Evolutionary conservation across 2,329 filamentous ascomycete species (phyloP).

Genomic region (Calonectria pteridis): DNA sequence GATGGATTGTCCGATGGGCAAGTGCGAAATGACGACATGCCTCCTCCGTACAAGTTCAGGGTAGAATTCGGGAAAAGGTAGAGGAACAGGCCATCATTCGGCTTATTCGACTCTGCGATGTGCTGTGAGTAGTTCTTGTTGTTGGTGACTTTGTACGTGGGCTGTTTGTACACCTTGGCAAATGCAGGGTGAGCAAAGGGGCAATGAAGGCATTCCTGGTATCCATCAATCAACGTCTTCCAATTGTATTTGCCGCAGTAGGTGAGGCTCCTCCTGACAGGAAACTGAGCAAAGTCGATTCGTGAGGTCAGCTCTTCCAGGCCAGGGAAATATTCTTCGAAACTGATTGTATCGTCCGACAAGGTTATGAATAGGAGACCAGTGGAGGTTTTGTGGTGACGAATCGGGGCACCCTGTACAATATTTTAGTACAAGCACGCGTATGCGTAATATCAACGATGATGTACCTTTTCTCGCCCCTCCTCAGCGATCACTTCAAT

Average conservation of each 20-base stretch:
- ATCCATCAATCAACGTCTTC: constrained; percentile 36
- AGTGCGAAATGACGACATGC: constrained; percentile 68
- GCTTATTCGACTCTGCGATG: constrained; percentile 64
- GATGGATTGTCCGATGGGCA: constrained; percentile 63
- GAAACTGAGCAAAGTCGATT: constrained; percentile 67
- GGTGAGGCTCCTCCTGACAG: constrained; percentile 64
- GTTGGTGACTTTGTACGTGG: constrained; percentile 67
- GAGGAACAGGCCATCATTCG: constrained; percentile 66
- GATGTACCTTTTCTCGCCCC: background rate
- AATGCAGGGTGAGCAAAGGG: constrained; percentile 70
- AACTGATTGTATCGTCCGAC: constrained; percentile 59
- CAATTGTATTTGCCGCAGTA: constrained; percentile 67
- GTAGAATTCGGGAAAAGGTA: constrained; percentile 70
- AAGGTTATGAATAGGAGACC: constrained; percentile 66
- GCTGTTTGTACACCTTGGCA: constrained; percentile 65
- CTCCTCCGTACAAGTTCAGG: constrained; percentile 68
- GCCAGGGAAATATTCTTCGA: constrained; percentile 66
- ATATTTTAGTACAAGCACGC: background rate
- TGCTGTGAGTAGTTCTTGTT: constrained; percentile 68
- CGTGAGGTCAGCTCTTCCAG: constrained; percentile 60
- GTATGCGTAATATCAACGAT: background rate
- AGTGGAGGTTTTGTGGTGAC: constrained; percentile 57
- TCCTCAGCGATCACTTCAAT: background rate
- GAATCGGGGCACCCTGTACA: constrained; percentile 30
- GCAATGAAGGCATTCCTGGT: constrained; percentile 66